Evolutionary conservation across 495 filamentous ascomycete genomes (phyloP), one percentile per base, ranked within the genome.

Genomic region (Neurospora tetrasperma): DNA sequence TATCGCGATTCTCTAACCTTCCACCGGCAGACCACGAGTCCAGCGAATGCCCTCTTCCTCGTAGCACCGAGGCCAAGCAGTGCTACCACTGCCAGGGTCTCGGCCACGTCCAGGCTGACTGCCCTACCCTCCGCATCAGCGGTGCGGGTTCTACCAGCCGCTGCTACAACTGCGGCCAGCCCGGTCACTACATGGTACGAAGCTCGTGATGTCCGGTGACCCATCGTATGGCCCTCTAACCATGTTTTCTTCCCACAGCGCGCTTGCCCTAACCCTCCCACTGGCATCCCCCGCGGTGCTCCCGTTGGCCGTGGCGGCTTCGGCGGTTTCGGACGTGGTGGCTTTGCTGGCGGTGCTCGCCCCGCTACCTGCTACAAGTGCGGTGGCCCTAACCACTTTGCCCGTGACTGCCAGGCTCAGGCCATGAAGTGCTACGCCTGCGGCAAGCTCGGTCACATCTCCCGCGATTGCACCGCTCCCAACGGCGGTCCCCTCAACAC

Each of bases 371-470:
- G 96, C 89, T 98, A 98, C 88, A 98, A 98, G 88, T 99, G 96
- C 82, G 96, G 96, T 78, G 96, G 96, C 14, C 96, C 96, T 69
- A 99, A 99, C 86, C 96, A 99, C 83, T 99, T 93, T 78, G 96
- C 96, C 70, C 92, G 96, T 74, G 96, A 99, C 82, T 99, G 96
- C 87, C 96, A 99, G 85, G 96, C 96, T 74, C 96, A 98, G 85
- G 94, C 95, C 71, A 97, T 97, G 94, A 99, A 99, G 84, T 99
- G 96, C 88, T 99, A 98, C 82, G 95, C 96, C 75, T 99, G 96
- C 82, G 96, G 96, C 80, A 99, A 99, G 85, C 89, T 97, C 70
- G 96, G 96, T 62, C 96, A 99, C 85, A 98, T 98, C 82, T 97
- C 93, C 31, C 90, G 95, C 75, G 96, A 99, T 84, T 99, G 96